A percentile compares a stretch with the other conserved stretches of the same genome.
Conservation (phyloP, 164 flowering plant species). For the Echeveria elegans region DNA sequence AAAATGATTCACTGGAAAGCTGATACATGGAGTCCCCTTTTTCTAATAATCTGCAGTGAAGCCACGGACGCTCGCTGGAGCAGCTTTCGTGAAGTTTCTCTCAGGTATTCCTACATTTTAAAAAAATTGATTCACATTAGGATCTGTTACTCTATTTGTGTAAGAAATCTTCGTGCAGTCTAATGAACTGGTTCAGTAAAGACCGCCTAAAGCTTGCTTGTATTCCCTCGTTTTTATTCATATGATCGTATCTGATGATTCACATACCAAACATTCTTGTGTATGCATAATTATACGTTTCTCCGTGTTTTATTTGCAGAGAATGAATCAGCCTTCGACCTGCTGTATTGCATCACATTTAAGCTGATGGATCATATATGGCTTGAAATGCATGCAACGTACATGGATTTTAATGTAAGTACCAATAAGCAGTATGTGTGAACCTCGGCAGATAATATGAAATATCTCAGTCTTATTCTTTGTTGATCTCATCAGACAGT, state of each 20-base stretch:
- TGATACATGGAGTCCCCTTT: not conserved
- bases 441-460: not conserved
- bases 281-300: not conserved
- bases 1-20: not conserved
- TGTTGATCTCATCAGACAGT: constrained; percentile 34
- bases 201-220: not conserved
- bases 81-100: constrained; percentile 67
- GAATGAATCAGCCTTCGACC: constrained; percentile 75
- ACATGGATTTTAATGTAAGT: constrained; percentile 91
- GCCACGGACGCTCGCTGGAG: constrained; percentile 61
- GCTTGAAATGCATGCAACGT: constrained; percentile 86
- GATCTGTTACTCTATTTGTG: too few species aligned
- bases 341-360: constrained; percentile 82
- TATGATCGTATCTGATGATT: too few species aligned
- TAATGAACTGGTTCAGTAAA: too few species aligned
- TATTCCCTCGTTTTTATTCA: too few species aligned
- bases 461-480: not conserved
- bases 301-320: constrained; percentile 24
- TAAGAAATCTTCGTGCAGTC: too few species aligned
- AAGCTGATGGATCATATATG: constrained; percentile 81
- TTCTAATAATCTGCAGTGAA: constrained; percentile 38
- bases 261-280: not conserved
- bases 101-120: constrained; percentile 39
- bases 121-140: too few species aligned
- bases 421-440: not conserved